These are phyloP conservation scores for Cercophora sp. DNA, from an alignment of 495 filamentous ascomycete species.

Conservation along the genomic window DNA sequence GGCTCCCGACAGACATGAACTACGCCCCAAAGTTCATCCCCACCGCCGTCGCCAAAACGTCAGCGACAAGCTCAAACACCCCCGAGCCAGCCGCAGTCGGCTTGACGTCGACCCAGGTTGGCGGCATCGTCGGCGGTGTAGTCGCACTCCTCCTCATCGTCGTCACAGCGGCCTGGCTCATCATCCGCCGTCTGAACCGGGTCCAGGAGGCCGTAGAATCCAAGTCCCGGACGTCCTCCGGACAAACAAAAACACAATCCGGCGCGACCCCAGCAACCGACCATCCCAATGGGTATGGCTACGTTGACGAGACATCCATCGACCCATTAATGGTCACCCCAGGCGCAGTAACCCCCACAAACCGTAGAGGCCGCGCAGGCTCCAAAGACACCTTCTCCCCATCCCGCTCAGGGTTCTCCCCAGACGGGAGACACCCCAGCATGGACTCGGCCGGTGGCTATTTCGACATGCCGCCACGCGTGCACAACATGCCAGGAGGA, in stretches of 20 bases:
- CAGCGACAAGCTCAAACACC: conserved; percentile 15
- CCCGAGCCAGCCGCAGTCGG: conserved; percentile 14
- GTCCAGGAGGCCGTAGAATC: conserved; percentile 30
- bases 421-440: conserved; percentile 17
- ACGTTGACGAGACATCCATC: conserved; percentile 18
- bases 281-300: background rate
- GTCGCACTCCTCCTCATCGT: conserved; percentile 36
- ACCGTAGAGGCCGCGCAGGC: conserved; percentile 20
- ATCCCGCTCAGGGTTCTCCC: conserved; percentile 23
- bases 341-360: conserved; percentile 13
- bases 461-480: conserved; percentile 22
- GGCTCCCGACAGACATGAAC: conserved; percentile 9
- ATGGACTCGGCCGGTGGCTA: conserved; percentile 27
- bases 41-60: conserved; percentile 35
- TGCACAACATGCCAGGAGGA: conserved; percentile 16
- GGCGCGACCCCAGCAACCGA: conserved; percentile 5
- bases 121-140: conserved; percentile 43
- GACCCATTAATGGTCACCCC: conserved; percentile 22
- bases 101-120: conserved; percentile 33
- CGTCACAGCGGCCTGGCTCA: conserved; percentile 31
- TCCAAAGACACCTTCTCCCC: conserved; percentile 14
- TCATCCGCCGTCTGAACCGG: conserved; percentile 37
- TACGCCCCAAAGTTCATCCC: conserved; percentile 35
- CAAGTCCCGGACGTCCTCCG: conserved; percentile 21
- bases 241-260: conserved; percentile 15